Evolutionary conservation across 1,284 basidiomycete genomes (phyloP), one percentile per base, ranked within the genome.

Genomic region (Malassezia nana): DNA sequence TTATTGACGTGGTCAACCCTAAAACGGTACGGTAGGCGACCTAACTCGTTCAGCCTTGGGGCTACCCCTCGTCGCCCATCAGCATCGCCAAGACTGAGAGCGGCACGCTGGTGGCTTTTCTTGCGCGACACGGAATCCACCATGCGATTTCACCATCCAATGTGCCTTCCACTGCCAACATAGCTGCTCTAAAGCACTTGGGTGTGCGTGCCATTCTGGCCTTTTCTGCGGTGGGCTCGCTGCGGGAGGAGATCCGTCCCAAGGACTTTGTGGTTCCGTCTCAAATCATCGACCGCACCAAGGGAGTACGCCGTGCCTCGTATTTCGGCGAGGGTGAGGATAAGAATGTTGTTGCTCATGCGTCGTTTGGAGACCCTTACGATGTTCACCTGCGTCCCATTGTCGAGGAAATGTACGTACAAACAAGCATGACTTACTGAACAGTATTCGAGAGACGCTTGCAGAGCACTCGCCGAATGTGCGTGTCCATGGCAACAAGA

Each of bases 221-320:
- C 2, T 98, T 98, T 79, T 87, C 85, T 15, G 92, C 92, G 7
- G 92, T 98, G 39, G 92, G 92, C 31, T 90, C 87, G n/a, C 81
- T 98, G 38, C 81, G 89, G 41, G 92, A 98, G 75, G 89, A 95
- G 67, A 89, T 96, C 70, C 61, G 72, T 13, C 69, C 72, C 20
- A 75, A 89, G 38, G 84, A 91, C 65, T 90, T 96, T 74, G 80
- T 84, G 48, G 82, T 98, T 42, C 91, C 92, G 0, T 80, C 81
- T 49, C 91, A 96, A 62, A 88, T 96, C 77, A 95, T 98, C 74
- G 91, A 98, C 76, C 82, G 92, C 46, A 96, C 92, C 18, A 96
- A 95, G 77, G 88, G 89, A 12, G 78, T 94, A 41, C 81, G 91
- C 28, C 83, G 85, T 0, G 80, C 84, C 9, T 86, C 83, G 26